Percentiles rank a stretch among this genome's conserved stretches.
These are phyloP conservation scores for Leishmania tarentolae DNA, from an alignment of 208 protist genomes.

Conservation along the genomic window DNA sequence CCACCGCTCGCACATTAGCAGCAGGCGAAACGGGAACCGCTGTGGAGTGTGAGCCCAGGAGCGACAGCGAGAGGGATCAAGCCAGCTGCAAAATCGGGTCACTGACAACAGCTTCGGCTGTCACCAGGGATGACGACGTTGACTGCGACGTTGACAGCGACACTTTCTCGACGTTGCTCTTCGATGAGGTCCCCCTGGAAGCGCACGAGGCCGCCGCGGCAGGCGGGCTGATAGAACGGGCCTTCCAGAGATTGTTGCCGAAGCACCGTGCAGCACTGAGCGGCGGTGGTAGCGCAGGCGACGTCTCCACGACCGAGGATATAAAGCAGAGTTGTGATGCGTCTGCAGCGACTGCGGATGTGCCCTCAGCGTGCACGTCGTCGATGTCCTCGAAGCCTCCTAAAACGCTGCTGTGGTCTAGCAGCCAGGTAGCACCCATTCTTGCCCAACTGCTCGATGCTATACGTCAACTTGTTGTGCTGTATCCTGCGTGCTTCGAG, in stretches of 20 bases:
- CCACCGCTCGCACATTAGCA: not conserved
- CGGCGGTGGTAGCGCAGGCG: not conserved
- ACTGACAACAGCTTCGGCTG: not conserved
- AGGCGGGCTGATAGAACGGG: not conserved
- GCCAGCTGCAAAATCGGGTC: not conserved
- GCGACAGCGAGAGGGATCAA: not conserved
- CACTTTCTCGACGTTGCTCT: not conserved
- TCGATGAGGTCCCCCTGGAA: not conserved
- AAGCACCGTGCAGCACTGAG: not conserved
- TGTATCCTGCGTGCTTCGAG: slow-evolving; percentile 93
- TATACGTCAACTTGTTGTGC: slow-evolving; percentile 90
- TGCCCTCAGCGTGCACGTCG: not conserved
- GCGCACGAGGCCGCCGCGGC: not conserved
- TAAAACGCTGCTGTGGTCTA: not conserved
- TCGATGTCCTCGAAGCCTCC: not conserved
- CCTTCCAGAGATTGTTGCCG: slow-evolving; percentile 3
- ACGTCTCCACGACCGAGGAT: not conserved
- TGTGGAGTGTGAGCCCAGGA: slow-evolving; percentile 5
- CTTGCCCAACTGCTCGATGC: slow-evolving; percentile 94
- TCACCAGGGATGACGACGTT: not conserved
- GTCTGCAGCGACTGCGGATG: not conserved
- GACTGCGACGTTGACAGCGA: slow-evolving; percentile 2
- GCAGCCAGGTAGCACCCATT: slow-evolving; percentile 71
- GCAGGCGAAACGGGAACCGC: not conserved
- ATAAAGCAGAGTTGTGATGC: not conserved